Evolutionary conservation across 352 stramenopile species (phyloP), one percentile per base, ranked within the genome.

Genomic region (Phytophthora pinifolia): DNA sequence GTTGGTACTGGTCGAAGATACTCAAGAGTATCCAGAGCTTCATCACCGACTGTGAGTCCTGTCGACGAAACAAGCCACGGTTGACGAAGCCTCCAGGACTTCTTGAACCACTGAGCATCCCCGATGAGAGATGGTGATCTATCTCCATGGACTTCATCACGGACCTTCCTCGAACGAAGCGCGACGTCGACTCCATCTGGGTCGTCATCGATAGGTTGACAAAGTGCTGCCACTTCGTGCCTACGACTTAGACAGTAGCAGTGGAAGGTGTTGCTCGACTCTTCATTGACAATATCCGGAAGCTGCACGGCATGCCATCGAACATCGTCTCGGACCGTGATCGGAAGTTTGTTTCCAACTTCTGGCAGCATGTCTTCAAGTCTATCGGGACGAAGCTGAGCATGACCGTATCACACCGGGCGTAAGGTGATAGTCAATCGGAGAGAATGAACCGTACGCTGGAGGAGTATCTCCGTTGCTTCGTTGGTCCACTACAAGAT

Each of bases 311-410:
- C 1, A 53, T 59, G 41, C 39, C 56, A 5, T 33, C 18, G 1
- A 55, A 38, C 33, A 64, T 67, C 15, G 48, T 62, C 3, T 61
- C 49, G 2, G 50, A 66, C 15, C 58, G 22, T 1, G 58, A 55
- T 22, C 14, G 39, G 17, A 66, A 66, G 29, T 62, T 66, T 25
- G 46, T 41, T 3, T 55, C 42, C 15, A 29, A 39, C 5, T 62
- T 65, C 32, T 54, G 39, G 48, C 35, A 53, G 13, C 14, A 41
- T 7, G 20, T 56, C 25, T 46, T 45, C 31, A 60, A 60, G 27
- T 46, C 17, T 5, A 55, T 52, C 34, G 39, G 50, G 15, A 44
- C 46, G 18, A 34, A 51, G 30, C 9, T 59, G 18, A 46, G 12
- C 13, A 52, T 59, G 39, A 52, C 50, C 5, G 46, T 31, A 20